Evolutionary conservation across 2,329 filamentous ascomycete species (phyloP).

Genomic region (Clonostachys chloroleuca): DNA sequence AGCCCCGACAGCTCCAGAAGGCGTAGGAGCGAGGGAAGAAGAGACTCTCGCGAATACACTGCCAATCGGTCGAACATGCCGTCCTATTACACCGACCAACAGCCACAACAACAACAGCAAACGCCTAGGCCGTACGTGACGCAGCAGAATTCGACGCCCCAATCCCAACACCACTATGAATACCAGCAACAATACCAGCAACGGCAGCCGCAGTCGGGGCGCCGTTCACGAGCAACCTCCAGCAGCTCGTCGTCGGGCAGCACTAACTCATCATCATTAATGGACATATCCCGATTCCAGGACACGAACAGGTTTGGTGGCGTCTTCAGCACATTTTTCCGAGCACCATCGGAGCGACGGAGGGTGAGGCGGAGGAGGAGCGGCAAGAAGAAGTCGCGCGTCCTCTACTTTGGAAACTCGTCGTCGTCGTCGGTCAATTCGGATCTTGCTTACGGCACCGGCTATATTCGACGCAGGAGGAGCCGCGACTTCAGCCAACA

Average conservation of each 20-base stretch:
- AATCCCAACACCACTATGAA: constrained; percentile 1
- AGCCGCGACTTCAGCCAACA: constrained; percentile 16
- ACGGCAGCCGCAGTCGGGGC: constrained; percentile 5
- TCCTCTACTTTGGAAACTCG: constrained; percentile 56
- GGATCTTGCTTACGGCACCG: constrained; percentile 64
- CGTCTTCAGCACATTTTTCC: constrained; percentile 60
- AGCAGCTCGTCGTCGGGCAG: constrained; percentile 35
- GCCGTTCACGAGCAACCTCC: constrained; percentile 21
- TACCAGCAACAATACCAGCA: constrained; percentile 8
- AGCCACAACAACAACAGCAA: constrained; percentile 4
- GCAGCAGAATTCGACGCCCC: too few relatives aligned
- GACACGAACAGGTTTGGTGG: constrained; percentile 43
- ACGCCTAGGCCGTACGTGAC: not conserved
- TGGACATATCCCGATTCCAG: constrained; percentile 61
- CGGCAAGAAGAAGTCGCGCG: constrained; percentile 42
- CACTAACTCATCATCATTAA: constrained; percentile 52
- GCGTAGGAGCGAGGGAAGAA: constrained; percentile 30
- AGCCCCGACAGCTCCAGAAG: constrained; percentile 51
- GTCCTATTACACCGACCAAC: constrained; percentile 6
- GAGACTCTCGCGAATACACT: constrained; percentile 18
- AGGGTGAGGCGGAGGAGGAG: constrained; percentile 30
- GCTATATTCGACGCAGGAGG: constrained; percentile 42
- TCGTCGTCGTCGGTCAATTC: constrained; percentile 65
- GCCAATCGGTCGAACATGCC: not conserved
- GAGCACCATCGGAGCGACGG: constrained; percentile 50